Evolutionary conservation across 2,329 filamentous ascomycete genomes (phyloP).

Genomic region (Sporothrix phasma): DNA sequence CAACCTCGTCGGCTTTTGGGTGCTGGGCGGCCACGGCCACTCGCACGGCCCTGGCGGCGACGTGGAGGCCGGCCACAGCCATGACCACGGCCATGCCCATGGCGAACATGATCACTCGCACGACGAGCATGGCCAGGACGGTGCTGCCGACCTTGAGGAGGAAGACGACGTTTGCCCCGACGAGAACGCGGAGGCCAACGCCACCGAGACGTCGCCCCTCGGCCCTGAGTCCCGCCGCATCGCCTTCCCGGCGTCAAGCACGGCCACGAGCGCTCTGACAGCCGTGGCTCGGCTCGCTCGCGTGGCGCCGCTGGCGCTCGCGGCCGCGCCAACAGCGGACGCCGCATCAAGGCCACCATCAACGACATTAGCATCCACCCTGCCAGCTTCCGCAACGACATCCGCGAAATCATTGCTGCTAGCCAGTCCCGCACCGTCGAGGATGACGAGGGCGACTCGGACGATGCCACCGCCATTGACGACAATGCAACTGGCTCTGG

Average conservation of each 20-base stretch:
- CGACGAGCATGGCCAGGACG: constrained; percentile 14
- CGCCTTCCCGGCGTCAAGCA: constrained; percentile 28
- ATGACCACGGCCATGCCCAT: constrained; percentile 34
- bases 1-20: constrained; percentile 78
- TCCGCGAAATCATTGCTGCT: constrained; percentile 69
- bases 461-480: constrained; percentile 32
- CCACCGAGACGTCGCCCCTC: constrained; percentile 25
- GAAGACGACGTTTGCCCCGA: constrained; percentile 30
- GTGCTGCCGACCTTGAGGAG: constrained; percentile 41
- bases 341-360: constrained; percentile 52
- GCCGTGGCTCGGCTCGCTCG: constrained; percentile 22
- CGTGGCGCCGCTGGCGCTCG: constrained; percentile 31
- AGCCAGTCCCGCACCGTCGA: constrained; percentile 50
- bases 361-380: constrained; percentile 77
- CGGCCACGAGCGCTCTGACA: constrained; percentile 17
- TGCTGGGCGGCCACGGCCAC: constrained; percentile 91
- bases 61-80: constrained; percentile 28
- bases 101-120: constrained; percentile 16
- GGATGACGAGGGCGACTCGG: constrained; percentile 38
- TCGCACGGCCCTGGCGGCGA: constrained; percentile 53
- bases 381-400: constrained; percentile 80
- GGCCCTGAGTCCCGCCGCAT: constrained; percentile 31
- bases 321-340: constrained; percentile 38
- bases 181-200: constrained; percentile 39
- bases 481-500: constrained; percentile 21